Evolutionary conservation across 2,329 filamentous ascomycete genomes (phyloP), one percentile per base, ranked within the genome.

Genomic region (Pleoardoris graminearum): DNA sequence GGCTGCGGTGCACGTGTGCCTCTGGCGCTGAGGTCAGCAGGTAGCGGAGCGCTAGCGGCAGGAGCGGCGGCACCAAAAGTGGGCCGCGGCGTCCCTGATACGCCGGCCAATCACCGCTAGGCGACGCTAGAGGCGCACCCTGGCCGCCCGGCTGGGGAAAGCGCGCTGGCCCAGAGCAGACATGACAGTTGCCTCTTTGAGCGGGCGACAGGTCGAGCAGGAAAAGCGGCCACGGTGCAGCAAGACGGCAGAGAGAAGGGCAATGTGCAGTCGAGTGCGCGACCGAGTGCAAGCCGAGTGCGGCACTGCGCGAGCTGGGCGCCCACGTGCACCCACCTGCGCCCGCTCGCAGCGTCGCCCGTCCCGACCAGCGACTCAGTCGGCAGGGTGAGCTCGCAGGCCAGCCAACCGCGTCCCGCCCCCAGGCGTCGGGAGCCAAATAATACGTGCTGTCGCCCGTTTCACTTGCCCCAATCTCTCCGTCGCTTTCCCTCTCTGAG

Each of bases 401-500:
- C 61, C 61, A 63, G 57, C 66, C 61, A 65, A 63, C 63, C 61
- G 60, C 48, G 62, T 41, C 51, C 58, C 55, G 58, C 58, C 53
- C 54, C 56, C 56, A 53, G 55, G 59, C 57, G 55, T 53, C 54
- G 57, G 53, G 53, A 55, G 60, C 54, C 57, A 69, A 68, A 70
- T 69, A 72, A 44, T 66, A 69, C 63, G 62, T 64, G 63, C 63
- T 62, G 65, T 65, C 65, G 62, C 67, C 66, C 69, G 69, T 71
- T 71, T 68, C 65, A 67, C 68, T 69, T 70, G 72, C 61, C 70
- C 70, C 67, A 70, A 72, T 70, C 65, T 67, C 66, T 71, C 63
- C 62, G 61, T 67, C 65, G 63, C 68, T 72, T 74, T 73, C 68
- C 71, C 68, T 69, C 70, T 69, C 66, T 68, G 67, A 73, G 70